A percentile compares a stretch with the other conserved stretches of the same genome.
phyloP scores from a whole-genome alignment of 768 basidiomycete species.

The Cystofilobasidium ferigula region DNA sequence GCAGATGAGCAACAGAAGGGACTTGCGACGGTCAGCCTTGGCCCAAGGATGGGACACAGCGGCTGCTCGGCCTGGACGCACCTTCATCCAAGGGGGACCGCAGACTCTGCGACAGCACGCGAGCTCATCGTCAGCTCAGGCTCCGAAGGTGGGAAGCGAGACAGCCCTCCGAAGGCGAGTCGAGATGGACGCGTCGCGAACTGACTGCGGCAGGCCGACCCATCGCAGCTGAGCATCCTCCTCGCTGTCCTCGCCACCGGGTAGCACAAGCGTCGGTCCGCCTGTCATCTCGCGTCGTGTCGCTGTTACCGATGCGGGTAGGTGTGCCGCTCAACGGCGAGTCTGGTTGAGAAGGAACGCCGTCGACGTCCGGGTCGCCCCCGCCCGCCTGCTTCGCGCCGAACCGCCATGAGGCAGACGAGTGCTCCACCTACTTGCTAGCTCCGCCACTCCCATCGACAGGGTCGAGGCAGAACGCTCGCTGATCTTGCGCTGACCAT shows the following conservation, averaged over 20 bases:
- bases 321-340: no score
- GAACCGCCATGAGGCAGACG: no score
- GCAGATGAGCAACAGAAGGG: not conserved
- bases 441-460: no score
- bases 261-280: constrained; percentile 7
- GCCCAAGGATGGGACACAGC: not conserved
- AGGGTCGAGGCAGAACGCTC: no score
- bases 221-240: constrained; percentile 17
- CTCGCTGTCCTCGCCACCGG: constrained; percentile 7
- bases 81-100: constrained; percentile 17
- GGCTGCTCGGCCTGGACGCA: not conserved
- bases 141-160: no score
- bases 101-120: not conserved
- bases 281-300: constrained; percentile 6
- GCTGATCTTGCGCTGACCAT: no score
- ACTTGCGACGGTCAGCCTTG: not conserved
- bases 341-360: no score
- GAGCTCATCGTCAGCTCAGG: not conserved
- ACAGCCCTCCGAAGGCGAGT: no score
- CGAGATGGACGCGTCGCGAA: not conserved
- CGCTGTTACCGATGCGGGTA: not conserved
- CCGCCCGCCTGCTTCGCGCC: no score
- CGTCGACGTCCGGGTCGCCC: no score
- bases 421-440: no score
- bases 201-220: constrained; percentile 18